phyloP scores from a whole-genome alignment of 257 asterid genomes.

The Ophiorrhiza pumila region DNA sequence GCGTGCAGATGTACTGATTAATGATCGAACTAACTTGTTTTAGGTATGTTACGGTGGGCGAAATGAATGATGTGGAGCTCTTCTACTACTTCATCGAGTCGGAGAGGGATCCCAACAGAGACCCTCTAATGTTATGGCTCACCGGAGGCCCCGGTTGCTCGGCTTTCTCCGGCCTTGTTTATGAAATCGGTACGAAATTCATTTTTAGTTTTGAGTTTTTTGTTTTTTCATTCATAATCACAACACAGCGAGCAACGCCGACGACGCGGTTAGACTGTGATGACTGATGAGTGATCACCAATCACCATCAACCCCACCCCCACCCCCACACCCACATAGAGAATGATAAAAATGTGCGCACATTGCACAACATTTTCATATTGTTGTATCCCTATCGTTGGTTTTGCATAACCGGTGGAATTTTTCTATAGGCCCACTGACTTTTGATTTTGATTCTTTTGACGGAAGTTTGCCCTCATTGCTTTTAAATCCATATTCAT shows the following conservation, averaged over 20 bases:
- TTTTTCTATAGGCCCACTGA: constrained; percentile 44
- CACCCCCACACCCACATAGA: no score
- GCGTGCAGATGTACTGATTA: not conserved
- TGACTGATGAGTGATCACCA: no score
- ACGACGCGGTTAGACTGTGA: no score
- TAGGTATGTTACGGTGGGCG: constrained; percentile 1
- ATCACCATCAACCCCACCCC: no score
- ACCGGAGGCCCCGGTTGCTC: constrained; percentile 81
- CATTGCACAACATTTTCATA: no score
- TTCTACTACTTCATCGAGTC: constrained; percentile 59
- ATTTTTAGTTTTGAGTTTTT: not conserved
- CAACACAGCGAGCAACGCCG: no score
- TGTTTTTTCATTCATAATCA: no score
- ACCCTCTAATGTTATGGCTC: constrained; percentile 61
- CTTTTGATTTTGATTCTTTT: constrained; percentile 30
- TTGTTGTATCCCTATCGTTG: no score
- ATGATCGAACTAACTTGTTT: not conserved
- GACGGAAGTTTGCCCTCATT: constrained; percentile 50
- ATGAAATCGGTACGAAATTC: constrained; percentile 47
- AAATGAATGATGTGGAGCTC: not conserved
- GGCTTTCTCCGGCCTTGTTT: constrained; percentile 41
- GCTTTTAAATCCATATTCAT: constrained; percentile 44
- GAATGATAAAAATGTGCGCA: no score
- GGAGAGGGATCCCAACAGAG: constrained; percentile 32
- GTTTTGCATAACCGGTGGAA: no score